These are phyloP conservation scores for Pisolithus marmoratus DNA, from an alignment of 768 basidiomycete species.

Conservation along the genomic window DNA sequence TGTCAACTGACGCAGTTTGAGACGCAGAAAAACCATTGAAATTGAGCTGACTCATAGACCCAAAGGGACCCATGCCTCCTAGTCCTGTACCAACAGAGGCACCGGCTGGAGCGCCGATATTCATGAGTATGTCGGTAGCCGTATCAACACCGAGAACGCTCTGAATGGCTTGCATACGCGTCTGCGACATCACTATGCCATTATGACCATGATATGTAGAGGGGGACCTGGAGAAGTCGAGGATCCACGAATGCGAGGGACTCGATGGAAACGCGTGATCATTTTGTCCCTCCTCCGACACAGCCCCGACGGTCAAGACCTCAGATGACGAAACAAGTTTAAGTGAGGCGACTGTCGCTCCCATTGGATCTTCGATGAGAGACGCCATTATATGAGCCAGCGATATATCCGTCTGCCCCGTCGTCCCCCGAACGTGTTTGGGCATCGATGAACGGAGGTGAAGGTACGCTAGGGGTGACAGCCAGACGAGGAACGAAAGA, in stretches of 20 bases:
- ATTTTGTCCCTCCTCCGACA: conserved; percentile 14
- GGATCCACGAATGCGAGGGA: conserved; percentile 47
- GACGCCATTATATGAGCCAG: conserved; percentile 40
- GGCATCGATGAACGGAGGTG: conserved; percentile 38
- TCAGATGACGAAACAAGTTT: conserved; percentile 31
- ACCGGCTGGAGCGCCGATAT: conserved; percentile 13
- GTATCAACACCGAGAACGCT: conserved; percentile 42
- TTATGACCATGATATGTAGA: conserved; percentile 35
- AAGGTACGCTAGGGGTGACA: conserved; percentile 68
- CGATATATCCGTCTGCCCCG: conserved; percentile 41
- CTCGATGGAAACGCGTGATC: conserved; percentile 21
- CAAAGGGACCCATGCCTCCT: conserved; percentile 21
- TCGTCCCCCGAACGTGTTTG: conserved; percentile 9
- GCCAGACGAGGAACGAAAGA: conserved; percentile 64
- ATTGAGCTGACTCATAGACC: conserved; percentile 20
- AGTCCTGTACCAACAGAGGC: conserved; percentile 12
- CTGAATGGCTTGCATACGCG: conserved; percentile 69
- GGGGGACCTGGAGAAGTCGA: conserved; percentile 49
- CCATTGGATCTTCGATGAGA: conserved; percentile 37
- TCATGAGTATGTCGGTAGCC: conserved; percentile 20
- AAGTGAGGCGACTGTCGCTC: conserved; percentile 53
- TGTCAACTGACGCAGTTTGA: conserved; percentile 13
- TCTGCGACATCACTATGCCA: conserved; percentile 70
- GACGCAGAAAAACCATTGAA: conserved; percentile 20
- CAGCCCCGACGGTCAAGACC: conserved; percentile 6